Conservation (phyloP, 1,139 yeast genomes). For the Saccharomyces hybrid region DNA sequence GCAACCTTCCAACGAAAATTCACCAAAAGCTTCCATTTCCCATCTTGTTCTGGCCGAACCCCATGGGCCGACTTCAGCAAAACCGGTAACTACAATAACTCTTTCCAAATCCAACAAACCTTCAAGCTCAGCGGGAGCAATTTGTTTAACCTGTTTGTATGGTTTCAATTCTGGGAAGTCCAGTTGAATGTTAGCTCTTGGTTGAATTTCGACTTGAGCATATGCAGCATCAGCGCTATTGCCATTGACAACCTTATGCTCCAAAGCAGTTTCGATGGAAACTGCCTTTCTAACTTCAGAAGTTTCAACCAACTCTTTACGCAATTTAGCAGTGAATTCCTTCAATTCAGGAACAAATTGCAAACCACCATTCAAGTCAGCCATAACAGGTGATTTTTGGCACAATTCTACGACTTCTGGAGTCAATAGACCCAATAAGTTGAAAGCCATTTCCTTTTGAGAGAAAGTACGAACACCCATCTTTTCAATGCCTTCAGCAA, state of each 20-base stretch:
- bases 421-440: conserved; percentile 85
- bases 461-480: conserved; percentile 96
- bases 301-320: conserved; percentile 74
- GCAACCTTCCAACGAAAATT: conserved; percentile 96
- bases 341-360: conserved; percentile 88
- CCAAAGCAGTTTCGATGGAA: conserved; percentile 84
- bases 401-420: conserved; percentile 80
- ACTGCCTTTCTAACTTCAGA: conserved; percentile 95
- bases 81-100: conserved; percentile 92
- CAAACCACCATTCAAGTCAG: conserved; percentile 97
- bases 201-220: conserved; percentile 53
- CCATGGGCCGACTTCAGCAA: conserved; percentile 98
- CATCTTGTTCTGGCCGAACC: conserved; percentile 98
- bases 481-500: conserved; percentile 95
- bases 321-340: conserved; percentile 74
- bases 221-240: conserved; percentile 82
- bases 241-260: conserved; percentile 88
- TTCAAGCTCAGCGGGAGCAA: conserved; percentile 67
- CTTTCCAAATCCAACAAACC: conserved; percentile 89
- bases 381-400: conserved; percentile 92
- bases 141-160: conserved; percentile 61
- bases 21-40: conserved; percentile 97
- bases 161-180: conserved; percentile 85
- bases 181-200: conserved; percentile 91
- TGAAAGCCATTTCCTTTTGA: conserved; percentile 98